These are phyloP conservation scores for Penicillium waksmanii DNA, from an alignment of 495 filamentous ascomycete species.

Conservation along the genomic window DNA sequence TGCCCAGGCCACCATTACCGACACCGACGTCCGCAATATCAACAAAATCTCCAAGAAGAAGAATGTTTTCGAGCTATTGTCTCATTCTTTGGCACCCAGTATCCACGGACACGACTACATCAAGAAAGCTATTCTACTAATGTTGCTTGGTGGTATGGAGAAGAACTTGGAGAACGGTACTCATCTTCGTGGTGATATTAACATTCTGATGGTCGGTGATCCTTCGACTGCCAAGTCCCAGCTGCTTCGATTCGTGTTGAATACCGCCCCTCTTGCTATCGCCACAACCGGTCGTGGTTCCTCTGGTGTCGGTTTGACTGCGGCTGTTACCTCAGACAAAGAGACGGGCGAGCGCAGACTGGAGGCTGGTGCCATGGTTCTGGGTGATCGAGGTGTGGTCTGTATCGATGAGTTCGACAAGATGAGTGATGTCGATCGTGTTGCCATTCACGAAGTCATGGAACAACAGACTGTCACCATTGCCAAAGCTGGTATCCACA, in stretches of 20 bases:
- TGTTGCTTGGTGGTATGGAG: conserved; percentile 97
- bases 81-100: conserved; percentile 96
- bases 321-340: conserved; percentile 94
- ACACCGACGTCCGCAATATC: conserved; percentile 97
- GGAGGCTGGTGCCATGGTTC: conserved; percentile 98
- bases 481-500: conserved; percentile 98
- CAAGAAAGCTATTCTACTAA: conserved; percentile 96
- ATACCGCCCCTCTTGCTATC: conserved; percentile 95
- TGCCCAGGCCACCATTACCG: conserved; percentile 90
- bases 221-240: conserved; percentile 99
- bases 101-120: conserved; percentile 98
- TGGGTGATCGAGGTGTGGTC: conserved; percentile 94
- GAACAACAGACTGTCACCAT: conserved; percentile 99
- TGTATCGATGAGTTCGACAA: conserved; percentile 99
- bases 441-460: conserved; percentile 99
- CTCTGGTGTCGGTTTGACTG: conserved; percentile 97
- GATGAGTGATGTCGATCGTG: conserved; percentile 97
- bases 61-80: conserved; percentile 88
- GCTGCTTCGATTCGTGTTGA: conserved; percentile 94
- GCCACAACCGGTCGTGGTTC: conserved; percentile 97
- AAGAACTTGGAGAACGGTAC: conserved; percentile 99
- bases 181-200: conserved; percentile 97
- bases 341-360: conserved; percentile 95
- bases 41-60: conserved; percentile 97
- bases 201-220: conserved; percentile 99